phyloP scores from a whole-genome alignment of 2,329 filamentous ascomycete genomes.

The Phialophora macrospora region DNA sequence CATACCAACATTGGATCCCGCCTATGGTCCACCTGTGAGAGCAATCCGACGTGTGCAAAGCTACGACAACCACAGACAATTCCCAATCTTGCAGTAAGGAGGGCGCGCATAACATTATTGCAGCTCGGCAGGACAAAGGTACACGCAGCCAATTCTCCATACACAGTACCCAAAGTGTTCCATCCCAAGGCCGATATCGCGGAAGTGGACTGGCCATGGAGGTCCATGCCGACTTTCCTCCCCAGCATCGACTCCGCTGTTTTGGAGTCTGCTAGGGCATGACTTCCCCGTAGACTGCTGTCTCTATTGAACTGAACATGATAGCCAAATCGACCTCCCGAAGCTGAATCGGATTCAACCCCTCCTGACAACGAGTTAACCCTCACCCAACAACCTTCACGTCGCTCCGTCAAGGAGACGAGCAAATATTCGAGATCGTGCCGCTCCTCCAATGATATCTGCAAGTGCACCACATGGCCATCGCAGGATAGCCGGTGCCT shows the following conservation, averaged over 20 bases:
- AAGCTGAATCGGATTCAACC: background rate
- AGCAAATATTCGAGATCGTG: background rate
- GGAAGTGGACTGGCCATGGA: background rate
- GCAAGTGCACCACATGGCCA: background rate
- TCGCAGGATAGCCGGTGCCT: background rate
- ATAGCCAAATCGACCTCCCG: too few relatives aligned
- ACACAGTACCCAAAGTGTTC: background rate
- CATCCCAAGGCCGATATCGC: background rate
- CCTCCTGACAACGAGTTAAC: background rate
- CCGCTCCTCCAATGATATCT: slow-evolving; percentile 1
- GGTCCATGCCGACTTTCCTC: background rate
- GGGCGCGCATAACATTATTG: too few relatives aligned
- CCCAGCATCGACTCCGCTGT: too few relatives aligned
- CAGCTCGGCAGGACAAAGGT: background rate
- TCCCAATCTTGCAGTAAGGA: background rate
- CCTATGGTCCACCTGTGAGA: background rate
- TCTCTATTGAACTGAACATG: too few relatives aligned
- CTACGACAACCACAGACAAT: background rate
- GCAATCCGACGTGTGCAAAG: background rate
- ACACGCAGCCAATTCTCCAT: background rate
- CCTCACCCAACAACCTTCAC: background rate
- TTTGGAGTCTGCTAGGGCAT: too few relatives aligned
- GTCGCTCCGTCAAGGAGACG: background rate
- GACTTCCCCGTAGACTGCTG: too few relatives aligned
- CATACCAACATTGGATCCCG: background rate